A percentile compares a stretch with the other conserved stretches of the same genome.
These are phyloP conservation scores for Crithidia thermophila DNA, from an alignment of 208 protist species.

Conservation along the genomic window DNA sequence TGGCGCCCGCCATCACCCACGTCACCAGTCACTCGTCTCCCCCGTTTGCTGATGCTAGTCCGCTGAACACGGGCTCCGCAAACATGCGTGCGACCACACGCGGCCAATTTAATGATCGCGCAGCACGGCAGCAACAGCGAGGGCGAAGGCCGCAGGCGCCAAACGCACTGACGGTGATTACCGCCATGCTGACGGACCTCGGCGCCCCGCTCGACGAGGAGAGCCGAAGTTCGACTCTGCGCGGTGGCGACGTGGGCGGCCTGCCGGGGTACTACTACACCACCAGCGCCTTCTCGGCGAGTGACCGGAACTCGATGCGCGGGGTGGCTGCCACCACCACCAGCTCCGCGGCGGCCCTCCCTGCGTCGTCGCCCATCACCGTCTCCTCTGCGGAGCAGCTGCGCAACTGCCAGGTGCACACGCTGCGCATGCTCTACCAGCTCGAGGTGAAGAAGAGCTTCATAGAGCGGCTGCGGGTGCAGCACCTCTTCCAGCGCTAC, in stretches of 20 bases:
- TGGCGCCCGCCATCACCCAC: too few relatives aligned
- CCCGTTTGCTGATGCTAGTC: too few relatives aligned
- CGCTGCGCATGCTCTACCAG: constrained; percentile 32
- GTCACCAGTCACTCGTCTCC: too few relatives aligned
- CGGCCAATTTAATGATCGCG: too few relatives aligned
- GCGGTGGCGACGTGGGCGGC: background rate
- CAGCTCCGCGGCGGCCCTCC: background rate
- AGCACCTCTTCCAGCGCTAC: constrained; percentile 31
- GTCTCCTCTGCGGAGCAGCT: constrained; percentile 23
- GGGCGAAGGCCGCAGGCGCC: too few relatives aligned
- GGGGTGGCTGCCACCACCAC: background rate
- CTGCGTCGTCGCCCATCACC: constrained; percentile 2
- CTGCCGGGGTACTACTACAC: constrained; percentile 12
- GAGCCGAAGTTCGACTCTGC: background rate
- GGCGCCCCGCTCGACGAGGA: constrained; percentile 15
- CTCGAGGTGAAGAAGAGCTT: constrained; percentile 32
- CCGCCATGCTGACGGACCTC: constrained; percentile 19
- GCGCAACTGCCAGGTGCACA: constrained; percentile 33
- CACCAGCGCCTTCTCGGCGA: background rate
- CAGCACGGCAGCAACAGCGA: too few relatives aligned
- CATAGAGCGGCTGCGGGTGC: constrained; percentile 35
- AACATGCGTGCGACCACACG: too few relatives aligned
- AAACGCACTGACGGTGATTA: constrained; percentile 12
- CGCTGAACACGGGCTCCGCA: too few relatives aligned
- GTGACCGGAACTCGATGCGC: too few relatives aligned